Evolutionary conservation across 2,329 filamentous ascomycete species (phyloP), one percentile per base, ranked within the genome.

Genomic region (Juglanconis sp.): DNA sequence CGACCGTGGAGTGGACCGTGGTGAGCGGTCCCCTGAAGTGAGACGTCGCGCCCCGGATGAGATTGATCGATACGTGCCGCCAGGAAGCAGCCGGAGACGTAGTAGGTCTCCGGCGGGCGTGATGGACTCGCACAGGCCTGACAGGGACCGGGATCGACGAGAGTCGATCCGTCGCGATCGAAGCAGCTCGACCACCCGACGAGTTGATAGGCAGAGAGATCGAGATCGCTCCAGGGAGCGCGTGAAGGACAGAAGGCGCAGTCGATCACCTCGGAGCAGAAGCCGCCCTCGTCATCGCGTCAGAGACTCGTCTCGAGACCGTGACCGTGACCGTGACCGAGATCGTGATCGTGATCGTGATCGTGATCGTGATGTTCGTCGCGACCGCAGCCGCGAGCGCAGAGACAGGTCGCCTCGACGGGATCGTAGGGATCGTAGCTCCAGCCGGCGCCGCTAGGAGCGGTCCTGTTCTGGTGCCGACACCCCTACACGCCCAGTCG

Each of bases 21-120:
- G 56, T 5, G 60, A 62, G 24, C 55, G 74, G 17, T 79, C 76
- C 7, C 77, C 77, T 0, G 77, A 80, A 34, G 60, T 73, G 13
- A 78, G 75, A 56, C 71, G 72, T 53, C 72, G 73, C 32, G 73
- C 71, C 6, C 66, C 70, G 1, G 74, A 77, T 10, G 74, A 80
- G 56, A 76, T 79, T 57, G 80, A 83, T 66, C 76, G 79, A 30
- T 82, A 82, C 63, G 75, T 76, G 54, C 79, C 79, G 30, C 31
- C 71, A 70, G 59, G 79, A 75, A 35, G 76, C 79, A 15, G 74
- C 77, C 31, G 59, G 63, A 35, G 66, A 68, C 47, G 60, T 62
- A 32, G 61, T 58, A 32, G 61, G 60, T 42, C 64, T 61, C 46
- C 68, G 70, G 7, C 65, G 47, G 53, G 49, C 58, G 66, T 24